These are phyloP conservation scores for Polyrhizophydium stewartii DNA, from an alignment of 371 early-diverging fungal genomes.

Conservation along the genomic window DNA sequence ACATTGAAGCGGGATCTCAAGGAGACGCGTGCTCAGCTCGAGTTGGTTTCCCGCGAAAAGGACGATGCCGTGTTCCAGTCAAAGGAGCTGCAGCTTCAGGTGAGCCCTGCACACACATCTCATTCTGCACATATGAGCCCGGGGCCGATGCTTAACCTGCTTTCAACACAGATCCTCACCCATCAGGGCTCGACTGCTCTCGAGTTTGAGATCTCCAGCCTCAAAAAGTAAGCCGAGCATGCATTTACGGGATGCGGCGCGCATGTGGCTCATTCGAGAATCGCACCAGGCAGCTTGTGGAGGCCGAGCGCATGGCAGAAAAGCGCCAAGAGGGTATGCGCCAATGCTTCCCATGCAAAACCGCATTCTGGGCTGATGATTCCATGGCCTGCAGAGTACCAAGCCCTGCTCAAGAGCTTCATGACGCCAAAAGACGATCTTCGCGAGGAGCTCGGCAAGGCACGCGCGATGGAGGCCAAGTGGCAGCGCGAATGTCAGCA, in stretches of 20 bases:
- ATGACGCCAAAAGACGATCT: conserved; percentile 37
- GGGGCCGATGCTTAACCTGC: background rate
- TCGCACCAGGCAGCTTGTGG: conserved; percentile 28
- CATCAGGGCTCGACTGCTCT: conserved; percentile 25
- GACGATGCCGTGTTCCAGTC: conserved; percentile 17
- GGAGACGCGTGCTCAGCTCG: conserved; percentile 8
- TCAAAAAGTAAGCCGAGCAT: conserved; percentile 30
- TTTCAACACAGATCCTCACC: conserved; percentile 11
- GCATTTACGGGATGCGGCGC: background rate
- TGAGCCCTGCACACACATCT: background rate
- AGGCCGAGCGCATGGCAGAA: conserved; percentile 33
- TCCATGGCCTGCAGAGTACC: conserved; percentile 26
- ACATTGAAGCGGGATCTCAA: conserved; percentile 10
- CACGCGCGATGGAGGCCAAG: conserved; percentile 25
- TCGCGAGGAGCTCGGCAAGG: conserved; percentile 29
- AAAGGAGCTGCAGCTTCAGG: conserved; percentile 25
- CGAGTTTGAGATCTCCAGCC: conserved; percentile 41
- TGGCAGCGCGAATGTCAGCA: conserved; percentile 47
- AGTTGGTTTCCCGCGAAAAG: conserved; percentile 4
- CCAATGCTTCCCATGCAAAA: background rate
- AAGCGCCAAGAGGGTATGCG: conserved; percentile 35
- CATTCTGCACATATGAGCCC: background rate
- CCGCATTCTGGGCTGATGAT: background rate
- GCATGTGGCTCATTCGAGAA: background rate
- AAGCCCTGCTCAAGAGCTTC: conserved; percentile 32